Evolutionary conservation across 129 eudicot species (phyloP).

Genomic region (Daucus carota): DNA sequence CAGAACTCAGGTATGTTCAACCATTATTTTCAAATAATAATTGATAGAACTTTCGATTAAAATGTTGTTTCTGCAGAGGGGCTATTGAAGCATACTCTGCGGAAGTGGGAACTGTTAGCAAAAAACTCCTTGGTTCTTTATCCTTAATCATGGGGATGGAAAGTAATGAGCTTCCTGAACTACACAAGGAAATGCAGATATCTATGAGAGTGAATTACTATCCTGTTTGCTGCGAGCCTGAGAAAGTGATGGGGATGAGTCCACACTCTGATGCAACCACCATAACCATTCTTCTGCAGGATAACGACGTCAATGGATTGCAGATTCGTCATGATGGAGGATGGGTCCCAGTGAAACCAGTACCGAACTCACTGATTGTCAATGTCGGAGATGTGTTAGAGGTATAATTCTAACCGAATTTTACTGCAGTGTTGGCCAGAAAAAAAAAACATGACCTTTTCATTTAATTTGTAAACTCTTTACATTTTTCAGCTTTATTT

Average conservation of each 20-base stretch:
- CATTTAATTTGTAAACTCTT: too few species aligned
- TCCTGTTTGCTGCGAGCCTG: constrained; percentile 8
- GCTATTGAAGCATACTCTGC: constrained; percentile 8
- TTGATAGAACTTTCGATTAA: not conserved
- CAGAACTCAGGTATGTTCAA: not conserved
- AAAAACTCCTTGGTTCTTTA: constrained; percentile 2
- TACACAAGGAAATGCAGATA: constrained; percentile 1
- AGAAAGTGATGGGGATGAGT: constrained; percentile 15
- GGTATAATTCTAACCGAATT: not conserved
- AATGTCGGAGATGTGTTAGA: constrained; percentile 19
- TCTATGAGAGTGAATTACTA: constrained; percentile 5
- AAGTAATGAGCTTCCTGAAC: not conserved
- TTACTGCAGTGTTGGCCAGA: not conserved
- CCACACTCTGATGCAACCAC: constrained; percentile 19
- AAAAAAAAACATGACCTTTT: too few species aligned
- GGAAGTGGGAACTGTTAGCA: not conserved
- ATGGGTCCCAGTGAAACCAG: constrained; percentile 17
- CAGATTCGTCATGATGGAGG: constrained; percentile 13
- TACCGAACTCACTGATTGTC: constrained; percentile 13
- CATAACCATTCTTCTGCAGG: constrained; percentile 18
- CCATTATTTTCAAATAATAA: too few species aligned
- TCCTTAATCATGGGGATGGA: constrained; percentile 16
- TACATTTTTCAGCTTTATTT: not conserved
- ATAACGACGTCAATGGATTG: constrained; percentile 12
- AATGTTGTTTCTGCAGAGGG: constrained; percentile 4